Conservation (phyloP, 2,329 filamentous ascomycete species). For the Alternaria triticimaculans region DNA sequence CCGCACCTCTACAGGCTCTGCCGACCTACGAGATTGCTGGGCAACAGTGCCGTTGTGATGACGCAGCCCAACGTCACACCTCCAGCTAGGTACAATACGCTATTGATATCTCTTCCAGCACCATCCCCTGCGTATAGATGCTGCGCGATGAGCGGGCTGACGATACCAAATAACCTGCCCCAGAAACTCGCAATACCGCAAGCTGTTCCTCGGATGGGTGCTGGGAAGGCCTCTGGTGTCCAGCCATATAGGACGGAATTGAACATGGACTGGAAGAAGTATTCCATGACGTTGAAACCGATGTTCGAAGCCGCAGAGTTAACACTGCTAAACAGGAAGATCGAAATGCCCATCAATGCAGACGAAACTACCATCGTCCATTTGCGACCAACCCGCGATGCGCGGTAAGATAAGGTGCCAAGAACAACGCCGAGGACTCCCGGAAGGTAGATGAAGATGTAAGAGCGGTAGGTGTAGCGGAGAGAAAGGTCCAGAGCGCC, state of each 20-base stretch:
- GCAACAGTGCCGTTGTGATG: slow-evolving; percentile 58
- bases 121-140: slow-evolving; percentile 44
- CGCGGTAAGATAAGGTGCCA: slow-evolving; percentile 56
- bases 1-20: slow-evolving; percentile 11
- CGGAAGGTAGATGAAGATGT: slow-evolving; percentile 62
- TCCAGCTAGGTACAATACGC: slow-evolving; percentile 63
- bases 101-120: slow-evolving; percentile 53
- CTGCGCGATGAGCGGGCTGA: slow-evolving; percentile 64
- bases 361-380: slow-evolving; percentile 55
- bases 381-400: slow-evolving; percentile 53
- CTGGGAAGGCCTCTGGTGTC: slow-evolving; percentile 61
- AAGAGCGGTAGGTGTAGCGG: slow-evolving; percentile 58
- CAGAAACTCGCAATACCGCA: slow-evolving; percentile 65
- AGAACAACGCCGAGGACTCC: slow-evolving; percentile 60
- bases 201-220: slow-evolving; percentile 59
- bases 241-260: slow-evolving; percentile 61
- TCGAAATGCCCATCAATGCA: slow-evolving; percentile 52
- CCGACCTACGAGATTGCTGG: slow-evolving; percentile 46
- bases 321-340: slow-evolving; percentile 55
- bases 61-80: slow-evolving; percentile 62
- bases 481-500: slow-evolving; percentile 54
- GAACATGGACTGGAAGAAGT: slow-evolving; percentile 61
- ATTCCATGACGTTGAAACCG: slow-evolving; percentile 60
- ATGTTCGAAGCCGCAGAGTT: slow-evolving; percentile 56
- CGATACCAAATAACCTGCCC: slow-evolving; percentile 65